Evolutionary conservation across 306 rosid species (phyloP).

Genomic region (Malus fusca): DNA sequence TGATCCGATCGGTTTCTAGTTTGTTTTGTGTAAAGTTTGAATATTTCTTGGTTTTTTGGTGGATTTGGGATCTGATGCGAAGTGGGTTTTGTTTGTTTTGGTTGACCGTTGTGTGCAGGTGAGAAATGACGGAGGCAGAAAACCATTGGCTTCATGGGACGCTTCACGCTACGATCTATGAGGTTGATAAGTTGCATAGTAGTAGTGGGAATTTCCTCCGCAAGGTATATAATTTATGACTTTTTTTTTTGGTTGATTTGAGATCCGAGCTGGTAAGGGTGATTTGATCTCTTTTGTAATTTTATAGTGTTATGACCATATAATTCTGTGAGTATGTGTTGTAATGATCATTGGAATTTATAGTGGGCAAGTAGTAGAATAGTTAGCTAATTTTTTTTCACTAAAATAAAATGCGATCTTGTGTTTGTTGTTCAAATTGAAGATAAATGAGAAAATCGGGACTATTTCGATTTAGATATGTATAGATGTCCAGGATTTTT

Average conservation of each 20-base stretch:
- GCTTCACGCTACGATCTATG: constrained; percentile 80
- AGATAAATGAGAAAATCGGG: not conserved
- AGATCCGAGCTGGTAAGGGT: not conserved
- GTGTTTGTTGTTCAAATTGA: not conserved
- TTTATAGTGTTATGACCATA: not conserved
- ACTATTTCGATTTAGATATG: not conserved
- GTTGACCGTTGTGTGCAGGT: constrained; percentile 37
- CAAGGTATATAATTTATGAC: constrained; percentile 36
- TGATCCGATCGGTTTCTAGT: not conserved
- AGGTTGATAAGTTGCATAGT: constrained; percentile 51
- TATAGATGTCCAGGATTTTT: not conserved
- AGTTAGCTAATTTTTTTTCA: no score
- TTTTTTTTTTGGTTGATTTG: not conserved
- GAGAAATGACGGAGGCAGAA: constrained; percentile 52
- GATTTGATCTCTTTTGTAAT: not conserved
- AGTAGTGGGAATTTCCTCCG: constrained; percentile 49
- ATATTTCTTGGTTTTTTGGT: not conserved
- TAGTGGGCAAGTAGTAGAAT: not conserved
- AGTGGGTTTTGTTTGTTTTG: constrained; percentile 7
- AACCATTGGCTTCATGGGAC: constrained; percentile 68
- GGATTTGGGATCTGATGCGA: constrained; percentile 19
- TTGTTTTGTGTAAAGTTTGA: not conserved
- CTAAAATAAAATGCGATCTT: not conserved
- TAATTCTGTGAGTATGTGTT: not conserved
- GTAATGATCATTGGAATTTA: not conserved